Percentiles rank a stretch among this genome's conserved stretches.
These are phyloP conservation scores for Capsicum baccatum DNA, from an alignment of 257 asterid species.

Conservation along the genomic window DNA sequence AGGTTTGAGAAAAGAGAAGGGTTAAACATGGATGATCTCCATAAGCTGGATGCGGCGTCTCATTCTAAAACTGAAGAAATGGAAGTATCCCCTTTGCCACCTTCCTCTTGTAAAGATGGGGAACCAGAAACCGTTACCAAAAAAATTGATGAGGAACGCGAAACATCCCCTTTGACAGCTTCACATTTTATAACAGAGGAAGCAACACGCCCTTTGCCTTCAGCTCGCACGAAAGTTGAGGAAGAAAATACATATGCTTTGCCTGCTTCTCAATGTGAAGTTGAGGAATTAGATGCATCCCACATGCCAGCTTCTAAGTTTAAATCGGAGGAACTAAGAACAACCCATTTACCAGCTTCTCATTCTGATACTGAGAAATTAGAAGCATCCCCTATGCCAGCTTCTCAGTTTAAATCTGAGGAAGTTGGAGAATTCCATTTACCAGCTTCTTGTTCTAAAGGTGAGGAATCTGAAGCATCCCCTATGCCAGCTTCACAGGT, in stretches of 20 bases:
- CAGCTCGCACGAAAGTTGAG: slow-evolving; percentile 1
- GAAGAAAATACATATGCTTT: slow-evolving; percentile 10
- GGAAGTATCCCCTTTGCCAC: slow-evolving; percentile 33
- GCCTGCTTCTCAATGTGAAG: slow-evolving; percentile 14
- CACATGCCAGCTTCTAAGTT: slow-evolving; percentile 16
- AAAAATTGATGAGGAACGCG: slow-evolving; percentile 7
- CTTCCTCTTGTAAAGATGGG: neutral
- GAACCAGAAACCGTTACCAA: slow-evolving; percentile 24
- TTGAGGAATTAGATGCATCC: slow-evolving; percentile 25
- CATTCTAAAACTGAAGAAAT: slow-evolving; percentile 43
- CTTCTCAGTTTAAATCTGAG: slow-evolving; percentile 10
- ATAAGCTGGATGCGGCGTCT: slow-evolving; percentile 45
- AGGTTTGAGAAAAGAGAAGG: slow-evolving; percentile 81
- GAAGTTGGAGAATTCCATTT: neutral
- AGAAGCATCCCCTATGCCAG: slow-evolving; percentile 18
- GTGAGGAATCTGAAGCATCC: slow-evolving; percentile 19
- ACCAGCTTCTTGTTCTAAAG: slow-evolving; percentile 19
- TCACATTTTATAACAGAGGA: slow-evolving; percentile 23
- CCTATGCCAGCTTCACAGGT: slow-evolving; percentile 24
- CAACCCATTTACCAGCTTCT: slow-evolving; percentile 10
- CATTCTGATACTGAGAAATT: neutral
- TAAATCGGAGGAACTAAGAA: slow-evolving; percentile 10
- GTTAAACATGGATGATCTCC: slow-evolving; percentile 48
- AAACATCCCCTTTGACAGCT: slow-evolving; percentile 17
- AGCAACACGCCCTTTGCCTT: slow-evolving; percentile 22